Percentiles rank a stretch among this genome's conserved stretches.
These are phyloP conservation scores for Ophiostoma ips DNA, from an alignment of 2,329 filamentous ascomycete species.

Conservation along the genomic window DNA sequence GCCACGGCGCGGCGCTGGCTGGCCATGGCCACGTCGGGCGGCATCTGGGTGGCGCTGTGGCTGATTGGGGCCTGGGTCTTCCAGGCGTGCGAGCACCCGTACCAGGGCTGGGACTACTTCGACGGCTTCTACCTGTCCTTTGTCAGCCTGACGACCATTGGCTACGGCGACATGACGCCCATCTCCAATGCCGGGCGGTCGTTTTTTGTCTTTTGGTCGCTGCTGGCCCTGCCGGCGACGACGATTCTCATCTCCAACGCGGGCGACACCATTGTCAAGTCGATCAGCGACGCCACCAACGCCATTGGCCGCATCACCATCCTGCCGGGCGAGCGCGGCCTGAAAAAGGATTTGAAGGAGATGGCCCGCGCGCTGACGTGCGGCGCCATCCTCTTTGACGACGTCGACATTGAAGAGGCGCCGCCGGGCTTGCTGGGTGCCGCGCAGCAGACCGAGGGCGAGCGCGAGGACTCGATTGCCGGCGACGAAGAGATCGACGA, in stretches of 20 bases:
- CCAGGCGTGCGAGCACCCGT: constrained; percentile 32
- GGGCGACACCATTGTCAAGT: constrained; percentile 66
- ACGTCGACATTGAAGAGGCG: constrained; percentile 18
- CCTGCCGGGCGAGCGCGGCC: constrained; percentile 39
- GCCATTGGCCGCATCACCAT: constrained; percentile 46
- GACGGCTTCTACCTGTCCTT: constrained; percentile 77
- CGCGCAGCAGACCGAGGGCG: constrained; percentile 16
- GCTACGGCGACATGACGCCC: constrained; percentile 70
- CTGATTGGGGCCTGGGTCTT: constrained; percentile 68
- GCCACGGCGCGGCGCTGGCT: constrained; percentile 58
- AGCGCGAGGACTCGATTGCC: constrained; percentile 12
- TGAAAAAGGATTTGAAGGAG: constrained; percentile 31
- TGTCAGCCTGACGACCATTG: constrained; percentile 69
- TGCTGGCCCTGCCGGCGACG: constrained; percentile 76
- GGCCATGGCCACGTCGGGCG: constrained; percentile 52
- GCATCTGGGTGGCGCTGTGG: constrained; percentile 64
- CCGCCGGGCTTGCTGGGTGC: constrained; percentile 30
- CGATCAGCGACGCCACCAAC: constrained; percentile 40
- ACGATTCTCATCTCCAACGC: constrained; percentile 76
- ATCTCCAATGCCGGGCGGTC: constrained; percentile 64
- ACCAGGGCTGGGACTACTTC: constrained; percentile 60
- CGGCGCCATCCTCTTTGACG: constrained; percentile 31
- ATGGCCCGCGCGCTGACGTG: constrained; percentile 28
- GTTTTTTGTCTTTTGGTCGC: constrained; percentile 88
- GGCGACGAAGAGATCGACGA: constrained; percentile 17